Base-by-base conservation (phyloP, 768 basidiomycete species). In the Nidula microcarpa region DNA sequence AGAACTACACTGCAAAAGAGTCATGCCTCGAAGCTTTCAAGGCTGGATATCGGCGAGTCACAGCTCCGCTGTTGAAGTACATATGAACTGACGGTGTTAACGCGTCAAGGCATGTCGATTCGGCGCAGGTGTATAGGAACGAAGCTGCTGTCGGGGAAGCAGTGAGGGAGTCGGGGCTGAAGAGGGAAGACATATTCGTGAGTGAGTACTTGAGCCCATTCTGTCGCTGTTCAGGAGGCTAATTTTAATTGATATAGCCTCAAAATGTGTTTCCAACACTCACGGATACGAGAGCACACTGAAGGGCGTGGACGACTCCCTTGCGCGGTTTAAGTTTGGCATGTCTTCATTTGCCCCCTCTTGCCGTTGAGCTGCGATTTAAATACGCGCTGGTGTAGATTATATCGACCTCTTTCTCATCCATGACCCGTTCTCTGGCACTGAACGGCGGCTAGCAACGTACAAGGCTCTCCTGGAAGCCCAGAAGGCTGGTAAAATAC, bases 391-490 rank as follows among this genome's bases (percentile, higher is more conserved):
- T 4, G 23, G 23, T 34, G 14, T 44, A 70, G 72, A 67, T 46
- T 72, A 74, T 50, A 61, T 66, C 35, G 90, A 92, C 67, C 74
- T 92, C 23, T 91, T 86, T 67, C 74, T 94, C 39, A 88, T 93
- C 32, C 90, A 94, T 57, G 84, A 86, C 55, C 85, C 91, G 0
- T 67, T 75, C 5, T 79, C 84, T 14, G 89, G 87, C 5, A 79
- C 74, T 16, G 76, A 82, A 54, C 73, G 72, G 32, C 85, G 91
- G 16, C 70, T 92, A n/a, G 79, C 73, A 17, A 85, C 88, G 0
- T 93, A 87, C 71, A 82, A 75, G 47, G 89, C 87, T 6, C 73
- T 94, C 9, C 65, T 84, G 5, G 82, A 86, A 35, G 78, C 80
- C n/a, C 79, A 79, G 56, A 62, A 71, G 32, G 78, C 69, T 3